Evolutionary conservation across 176 grass and related monocot species (phyloP).

Genomic region (Oryza rufipogon): DNA sequence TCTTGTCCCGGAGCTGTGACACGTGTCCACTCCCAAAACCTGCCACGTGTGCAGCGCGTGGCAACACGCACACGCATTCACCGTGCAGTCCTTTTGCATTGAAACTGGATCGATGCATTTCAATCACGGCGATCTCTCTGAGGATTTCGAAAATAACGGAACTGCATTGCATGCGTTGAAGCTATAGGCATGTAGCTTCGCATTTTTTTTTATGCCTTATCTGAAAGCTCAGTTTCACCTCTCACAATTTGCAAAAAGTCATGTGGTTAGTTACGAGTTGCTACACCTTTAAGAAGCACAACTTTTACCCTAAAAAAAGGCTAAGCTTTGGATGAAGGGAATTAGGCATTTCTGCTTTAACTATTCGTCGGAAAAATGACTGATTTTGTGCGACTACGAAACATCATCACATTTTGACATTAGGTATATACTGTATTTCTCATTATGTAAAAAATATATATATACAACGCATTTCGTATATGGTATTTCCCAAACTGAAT

Average conservation of each 20-base stretch:
- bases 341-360: not conserved
- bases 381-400: not conserved
- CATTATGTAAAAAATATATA: too few species aligned
- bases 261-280: slow-evolving; percentile 29
- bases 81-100: not conserved
- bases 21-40: not conserved
- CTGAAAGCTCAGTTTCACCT: slow-evolving; percentile 47
- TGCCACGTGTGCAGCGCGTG: not conserved
- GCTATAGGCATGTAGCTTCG: not conserved
- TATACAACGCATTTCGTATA: too few species aligned
- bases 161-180: not conserved
- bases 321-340: not conserved
- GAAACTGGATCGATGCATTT: too few species aligned
- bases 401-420: not conserved
- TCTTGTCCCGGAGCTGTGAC: not conserved
- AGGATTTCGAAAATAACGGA: not conserved
- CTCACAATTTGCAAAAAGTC: not conserved
- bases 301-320: not conserved
- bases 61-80: not conserved
- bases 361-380: not conserved
- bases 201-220: not conserved
- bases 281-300: slow-evolving; percentile 36
- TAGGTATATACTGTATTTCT: too few species aligned
- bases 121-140: not conserved
- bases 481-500: too few species aligned